Percentiles rank a stretch among this genome's conserved stretches.
These are phyloP conservation scores for Sparassis latifolia DNA, from an alignment of 1,284 basidiomycete species.

Conservation along the genomic window DNA sequence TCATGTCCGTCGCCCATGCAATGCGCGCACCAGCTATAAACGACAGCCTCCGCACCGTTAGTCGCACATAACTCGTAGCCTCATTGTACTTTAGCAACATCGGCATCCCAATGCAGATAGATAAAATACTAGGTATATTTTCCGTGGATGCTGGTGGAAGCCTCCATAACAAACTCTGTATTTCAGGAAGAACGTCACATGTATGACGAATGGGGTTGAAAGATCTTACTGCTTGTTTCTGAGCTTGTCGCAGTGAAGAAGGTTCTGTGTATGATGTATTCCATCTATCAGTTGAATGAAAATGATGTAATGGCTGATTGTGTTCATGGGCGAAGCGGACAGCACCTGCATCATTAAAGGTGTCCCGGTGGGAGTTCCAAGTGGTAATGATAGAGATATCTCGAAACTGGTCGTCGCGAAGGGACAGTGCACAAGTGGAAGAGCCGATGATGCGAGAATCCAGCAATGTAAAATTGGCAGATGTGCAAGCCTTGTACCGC, in stretches of 20 bases:
- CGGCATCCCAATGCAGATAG: not conserved
- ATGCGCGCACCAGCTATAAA: conserved; percentile 25
- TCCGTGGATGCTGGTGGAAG: not conserved
- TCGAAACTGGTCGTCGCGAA: not conserved
- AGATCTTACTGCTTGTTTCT: not conserved
- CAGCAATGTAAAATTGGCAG: conserved; percentile 27
- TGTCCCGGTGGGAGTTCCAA: not conserved
- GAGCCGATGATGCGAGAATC: conserved; percentile 8
- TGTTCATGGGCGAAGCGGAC: not conserved
- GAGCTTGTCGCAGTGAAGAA: not conserved
- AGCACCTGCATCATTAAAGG: not conserved
- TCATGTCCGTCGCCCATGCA: conserved; percentile 8
- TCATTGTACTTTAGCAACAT: not conserved
- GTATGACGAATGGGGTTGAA: not conserved
- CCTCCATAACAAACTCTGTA: not conserved
- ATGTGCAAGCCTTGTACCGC: conserved; percentile 28
- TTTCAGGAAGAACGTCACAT: not conserved
- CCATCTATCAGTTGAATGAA: not conserved
- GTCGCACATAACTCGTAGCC: not conserved
- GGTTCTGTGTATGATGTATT: not conserved
- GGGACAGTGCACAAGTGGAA: too few relatives aligned
- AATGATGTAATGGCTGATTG: not conserved
- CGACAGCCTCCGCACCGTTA: conserved; percentile 20
- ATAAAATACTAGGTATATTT: not conserved
- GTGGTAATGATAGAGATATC: not conserved